Evolutionary conservation across 2,329 filamentous ascomycete species (phyloP).

Genomic region (Escovopsis weberi): DNA sequence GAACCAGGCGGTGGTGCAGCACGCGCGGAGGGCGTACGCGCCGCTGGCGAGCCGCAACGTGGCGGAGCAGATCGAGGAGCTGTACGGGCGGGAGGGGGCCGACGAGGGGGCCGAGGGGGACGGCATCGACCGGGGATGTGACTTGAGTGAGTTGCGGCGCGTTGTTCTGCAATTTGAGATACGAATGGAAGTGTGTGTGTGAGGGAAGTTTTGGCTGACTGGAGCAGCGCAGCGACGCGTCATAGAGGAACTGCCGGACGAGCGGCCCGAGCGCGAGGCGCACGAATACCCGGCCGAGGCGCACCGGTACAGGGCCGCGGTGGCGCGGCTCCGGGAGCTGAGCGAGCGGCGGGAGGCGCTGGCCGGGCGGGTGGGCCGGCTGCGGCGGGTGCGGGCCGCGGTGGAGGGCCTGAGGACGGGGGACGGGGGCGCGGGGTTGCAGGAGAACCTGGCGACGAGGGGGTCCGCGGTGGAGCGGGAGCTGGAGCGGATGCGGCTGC

Average conservation of each 20-base stretch:
- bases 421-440: constrained; percentile 28
- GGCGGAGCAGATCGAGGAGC: constrained; percentile 52
- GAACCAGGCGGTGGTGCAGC: constrained; percentile 49
- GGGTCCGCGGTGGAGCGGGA: constrained; percentile 52
- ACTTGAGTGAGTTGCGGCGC: constrained; percentile 23
- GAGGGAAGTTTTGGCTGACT: no score
- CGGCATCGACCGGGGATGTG: constrained; percentile 24
- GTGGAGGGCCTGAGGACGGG: constrained; percentile 27
- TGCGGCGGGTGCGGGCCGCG: constrained; percentile 33
- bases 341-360: constrained; percentile 22
- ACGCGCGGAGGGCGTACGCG: constrained; percentile 50
- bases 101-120: constrained; percentile 22
- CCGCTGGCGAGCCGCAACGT: constrained; percentile 56
- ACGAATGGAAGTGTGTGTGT: no score
- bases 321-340: constrained; percentile 34
- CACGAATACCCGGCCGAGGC: constrained; percentile 30
- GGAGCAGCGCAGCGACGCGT: constrained; percentile 24
- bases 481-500: constrained; percentile 49
- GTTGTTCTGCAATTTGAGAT: no score
- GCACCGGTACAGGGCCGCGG: constrained; percentile 35
- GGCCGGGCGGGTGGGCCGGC: constrained; percentile 28
- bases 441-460: constrained; percentile 52
- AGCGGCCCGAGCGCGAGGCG: constrained; percentile 29
- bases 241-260: constrained; percentile 31
- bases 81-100: constrained; percentile 23